A percentile compares a stretch with the other conserved stretches of the same genome.
phyloP scores from a whole-genome alignment of 2,329 filamentous ascomycete species.

The Ophiocordyceps camponoti-leonardi region DNA sequence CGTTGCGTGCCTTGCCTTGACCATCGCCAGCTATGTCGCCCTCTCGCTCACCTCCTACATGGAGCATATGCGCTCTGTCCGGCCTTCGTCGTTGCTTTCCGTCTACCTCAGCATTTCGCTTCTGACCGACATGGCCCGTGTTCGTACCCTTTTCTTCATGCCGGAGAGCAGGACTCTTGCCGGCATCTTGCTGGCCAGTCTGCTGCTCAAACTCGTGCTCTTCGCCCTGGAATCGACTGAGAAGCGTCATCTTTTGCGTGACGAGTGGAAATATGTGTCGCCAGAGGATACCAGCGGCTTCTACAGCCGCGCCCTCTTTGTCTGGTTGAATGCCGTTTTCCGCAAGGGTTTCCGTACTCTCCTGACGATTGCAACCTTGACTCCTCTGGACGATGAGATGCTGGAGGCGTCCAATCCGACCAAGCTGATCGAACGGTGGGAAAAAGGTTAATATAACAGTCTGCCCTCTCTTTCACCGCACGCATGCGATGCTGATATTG shows the following conservation, averaged over 20 bases:
- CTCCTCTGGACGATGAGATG: conserved; percentile 4
- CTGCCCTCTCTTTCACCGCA: too few species aligned
- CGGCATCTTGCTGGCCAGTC: conserved; percentile 8
- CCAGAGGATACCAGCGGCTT: conserved; percentile 14
- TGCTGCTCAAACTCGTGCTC: conserved; percentile 11
- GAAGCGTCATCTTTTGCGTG: conserved; percentile 9
- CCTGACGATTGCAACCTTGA: conserved; percentile 6
- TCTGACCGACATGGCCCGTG: conserved; percentile 13
- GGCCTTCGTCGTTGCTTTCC: conserved; percentile 15
- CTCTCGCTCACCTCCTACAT: conserved; percentile 10
- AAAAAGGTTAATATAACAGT: conserved; percentile 1
- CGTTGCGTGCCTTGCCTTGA: conserved; percentile 3
- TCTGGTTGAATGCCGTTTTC: conserved; percentile 15
- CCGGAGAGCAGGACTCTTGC: conserved; percentile 6
- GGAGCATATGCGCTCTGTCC: conserved; percentile 14
- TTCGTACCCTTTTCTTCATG: conserved; percentile 15
- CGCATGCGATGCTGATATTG: neutral
- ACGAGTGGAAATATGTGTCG: conserved; percentile 6
- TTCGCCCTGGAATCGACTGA: conserved; percentile 12
- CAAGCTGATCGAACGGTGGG: conserved; percentile 4
- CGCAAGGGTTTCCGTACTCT: conserved; percentile 8
- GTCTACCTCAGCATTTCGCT: conserved; percentile 13
- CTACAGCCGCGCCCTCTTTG: conserved; percentile 13
- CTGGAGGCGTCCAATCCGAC: conserved; percentile 4
- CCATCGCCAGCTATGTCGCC: conserved; percentile 4